Conservation (phyloP, 768 basidiomycete species). For the Ephemerocybe angulata region DNA sequence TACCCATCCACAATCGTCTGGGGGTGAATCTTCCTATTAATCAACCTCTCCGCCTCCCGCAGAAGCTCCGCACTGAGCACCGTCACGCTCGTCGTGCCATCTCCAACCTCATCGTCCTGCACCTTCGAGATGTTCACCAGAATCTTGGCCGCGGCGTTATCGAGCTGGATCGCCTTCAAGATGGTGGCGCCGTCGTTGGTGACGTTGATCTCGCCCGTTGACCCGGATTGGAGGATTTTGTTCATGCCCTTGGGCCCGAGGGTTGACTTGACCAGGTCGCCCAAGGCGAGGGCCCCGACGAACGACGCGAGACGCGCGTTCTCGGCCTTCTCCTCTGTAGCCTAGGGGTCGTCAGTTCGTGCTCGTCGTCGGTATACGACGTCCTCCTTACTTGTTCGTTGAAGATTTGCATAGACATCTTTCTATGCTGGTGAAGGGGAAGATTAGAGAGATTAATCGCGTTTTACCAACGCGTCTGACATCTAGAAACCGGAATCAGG, state of each 20-base stretch:
- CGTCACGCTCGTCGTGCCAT: conserved; percentile 89
- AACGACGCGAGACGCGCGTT: conserved; percentile 98
- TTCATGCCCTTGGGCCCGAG: conserved; percentile 99
- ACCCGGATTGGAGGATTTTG: conserved; percentile 90
- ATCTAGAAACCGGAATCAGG: too few species aligned
- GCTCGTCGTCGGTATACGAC: background rate
- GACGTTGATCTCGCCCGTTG: conserved; percentile 89
- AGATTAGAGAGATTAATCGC: too few species aligned
- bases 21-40: conserved; percentile 90
- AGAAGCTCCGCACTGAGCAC: conserved; percentile 90
- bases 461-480: too few species aligned
- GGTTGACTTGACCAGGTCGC: conserved; percentile 98
- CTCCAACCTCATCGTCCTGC: conserved; percentile 99
- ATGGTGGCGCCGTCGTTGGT: conserved; percentile 99
- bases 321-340: conserved; percentile 11
- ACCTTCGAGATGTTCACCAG: conserved; percentile 99
- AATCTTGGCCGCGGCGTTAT: conserved; percentile 99
- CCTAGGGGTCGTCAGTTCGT: conserved; percentile 3
- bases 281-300: conserved; percentile 94
- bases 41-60: conserved; percentile 93
- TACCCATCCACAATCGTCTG: conserved; percentile 98
- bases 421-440: background rate
- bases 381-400: conserved; percentile 5
- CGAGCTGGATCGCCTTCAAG: conserved; percentile 93
- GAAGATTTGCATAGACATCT: conserved; percentile 11